Conservation (phyloP, 2,329 filamentous ascomycete genomes). For the Erysiphe pulchra region DNA sequence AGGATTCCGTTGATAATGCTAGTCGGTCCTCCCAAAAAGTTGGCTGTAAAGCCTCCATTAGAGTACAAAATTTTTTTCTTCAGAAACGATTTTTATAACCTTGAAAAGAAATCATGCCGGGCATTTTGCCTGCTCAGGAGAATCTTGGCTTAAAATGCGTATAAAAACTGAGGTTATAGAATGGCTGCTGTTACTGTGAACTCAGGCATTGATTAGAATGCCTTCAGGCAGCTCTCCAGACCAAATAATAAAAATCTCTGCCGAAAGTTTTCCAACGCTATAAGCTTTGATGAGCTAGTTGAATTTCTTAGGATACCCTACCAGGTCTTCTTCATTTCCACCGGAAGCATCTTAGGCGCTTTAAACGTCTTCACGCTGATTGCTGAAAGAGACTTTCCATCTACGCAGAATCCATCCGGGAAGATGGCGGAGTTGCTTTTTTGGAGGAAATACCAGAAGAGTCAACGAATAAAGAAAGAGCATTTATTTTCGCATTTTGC, state of each 20-base stretch:
- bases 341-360: neutral
- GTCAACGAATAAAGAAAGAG: neutral
- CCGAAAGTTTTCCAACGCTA: neutral
- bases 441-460: neutral
- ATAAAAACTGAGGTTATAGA: neutral
- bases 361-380: neutral
- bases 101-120: neutral
- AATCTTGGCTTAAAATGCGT: neutral
- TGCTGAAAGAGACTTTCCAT: neutral
- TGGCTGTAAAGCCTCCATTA: neutral
- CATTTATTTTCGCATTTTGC: neutral
- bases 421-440: neutral
- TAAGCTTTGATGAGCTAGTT: neutral
- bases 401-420: neutral
- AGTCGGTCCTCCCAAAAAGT: neutral
- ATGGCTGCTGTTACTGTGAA: neutral
- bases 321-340: neutral
- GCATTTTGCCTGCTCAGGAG: neutral
- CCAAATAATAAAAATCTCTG: neutral
- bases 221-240: neutral
- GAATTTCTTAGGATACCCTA: neutral
- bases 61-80: neutral
- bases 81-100: neutral
- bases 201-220: neutral
- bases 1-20: neutral